phyloP scores from a whole-genome alignment of 1,139 yeast species.

The Maudiozyma humilis region DNA sequence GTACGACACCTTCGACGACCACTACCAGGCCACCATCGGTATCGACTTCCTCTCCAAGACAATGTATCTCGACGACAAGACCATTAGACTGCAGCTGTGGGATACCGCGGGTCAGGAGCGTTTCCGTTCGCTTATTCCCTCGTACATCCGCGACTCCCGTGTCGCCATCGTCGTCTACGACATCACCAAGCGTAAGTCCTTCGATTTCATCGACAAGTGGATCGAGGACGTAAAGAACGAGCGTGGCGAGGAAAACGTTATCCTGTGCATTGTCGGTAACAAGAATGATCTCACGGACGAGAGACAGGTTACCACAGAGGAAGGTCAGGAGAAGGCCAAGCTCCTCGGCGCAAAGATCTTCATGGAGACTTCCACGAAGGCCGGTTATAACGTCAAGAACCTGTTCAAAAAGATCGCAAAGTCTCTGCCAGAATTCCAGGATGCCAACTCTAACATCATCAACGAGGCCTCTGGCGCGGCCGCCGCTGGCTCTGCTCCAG shows the following conservation, averaged over 20 bases:
- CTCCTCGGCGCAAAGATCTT: constrained; percentile 69
- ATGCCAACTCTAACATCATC: constrained; percentile 30
- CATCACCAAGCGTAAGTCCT: constrained; percentile 77
- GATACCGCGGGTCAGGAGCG: constrained; percentile 99
- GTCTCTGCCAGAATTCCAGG: constrained; percentile 78
- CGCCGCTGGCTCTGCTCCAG: constrained; percentile 9
- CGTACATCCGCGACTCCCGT: constrained; percentile 91
- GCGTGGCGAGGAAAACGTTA: constrained; percentile 59
- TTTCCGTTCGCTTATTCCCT: constrained; percentile 86
- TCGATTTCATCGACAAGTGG: constrained; percentile 72
- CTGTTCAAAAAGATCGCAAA: constrained; percentile 87
- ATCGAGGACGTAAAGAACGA: constrained; percentile 73
- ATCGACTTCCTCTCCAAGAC: constrained; percentile 89
- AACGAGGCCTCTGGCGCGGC: constrained; percentile 13
- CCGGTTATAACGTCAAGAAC: constrained; percentile 85
- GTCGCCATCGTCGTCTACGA: constrained; percentile 96
- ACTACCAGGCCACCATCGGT: constrained; percentile 89
- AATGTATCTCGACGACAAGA: constrained; percentile 69
- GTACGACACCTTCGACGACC: constrained; percentile 98
- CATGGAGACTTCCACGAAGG: constrained; percentile 91
- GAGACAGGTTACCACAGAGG: constrained; percentile 76
- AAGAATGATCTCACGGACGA: constrained; percentile 59
- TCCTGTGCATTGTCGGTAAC: constrained; percentile 70
- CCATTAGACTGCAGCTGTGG: constrained; percentile 74
- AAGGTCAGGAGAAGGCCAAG: constrained; percentile 71